Evolutionary conservation across 1,139 yeast genomes (phyloP).

Genomic region (Yamadazyma triangularis): DNA sequence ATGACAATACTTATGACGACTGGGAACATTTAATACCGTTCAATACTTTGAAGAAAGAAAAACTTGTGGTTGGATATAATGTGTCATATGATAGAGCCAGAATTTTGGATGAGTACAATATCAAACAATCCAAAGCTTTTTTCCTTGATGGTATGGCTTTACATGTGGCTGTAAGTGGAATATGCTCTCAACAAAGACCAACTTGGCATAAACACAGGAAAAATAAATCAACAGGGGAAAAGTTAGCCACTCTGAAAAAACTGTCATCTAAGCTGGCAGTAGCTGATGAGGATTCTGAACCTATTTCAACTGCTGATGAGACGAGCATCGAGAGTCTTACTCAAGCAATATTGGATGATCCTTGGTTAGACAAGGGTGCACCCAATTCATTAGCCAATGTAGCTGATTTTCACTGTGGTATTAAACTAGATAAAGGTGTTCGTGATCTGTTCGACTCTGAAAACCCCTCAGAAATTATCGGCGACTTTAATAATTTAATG

Average conservation of each 20-base stretch:
- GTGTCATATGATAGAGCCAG: slow-evolving; percentile 90
- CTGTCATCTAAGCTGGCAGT: slow-evolving; percentile 17
- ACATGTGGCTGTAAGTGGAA: slow-evolving; percentile 87
- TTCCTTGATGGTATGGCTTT: slow-evolving; percentile 89
- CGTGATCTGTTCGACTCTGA: slow-evolving; percentile 61
- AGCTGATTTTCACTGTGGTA: slow-evolving; percentile 73
- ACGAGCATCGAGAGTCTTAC: slow-evolving; percentile 17
- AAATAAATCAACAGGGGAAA: slow-evolving; percentile 24
- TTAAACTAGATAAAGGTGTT: slow-evolving; percentile 58
- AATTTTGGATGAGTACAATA: slow-evolving; percentile 74
- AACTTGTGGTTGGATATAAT: slow-evolving; percentile 81
- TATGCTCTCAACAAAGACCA: slow-evolving; percentile 88
- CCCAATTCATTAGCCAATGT: slow-evolving; percentile 81
- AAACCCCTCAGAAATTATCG: slow-evolving; percentile 52
- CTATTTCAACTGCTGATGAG: slow-evolving; percentile 6
- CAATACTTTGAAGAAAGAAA: slow-evolving; percentile 43
- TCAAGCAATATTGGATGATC: slow-evolving; percentile 45
- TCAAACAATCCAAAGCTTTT: slow-evolving; percentile 65
- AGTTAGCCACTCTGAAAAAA: too few species aligned
- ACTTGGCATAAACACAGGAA: slow-evolving; percentile 66
- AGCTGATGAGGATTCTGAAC: slow-evolving; percentile 22
- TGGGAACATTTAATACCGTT: slow-evolving; percentile 74
- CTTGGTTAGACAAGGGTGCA: slow-evolving; percentile 78
- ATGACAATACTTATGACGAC: slow-evolving; percentile 21
- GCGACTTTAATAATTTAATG: slow-evolving; percentile 58